phyloP scores from a whole-genome alignment of 2,329 filamentous ascomycete genomes.

The Endothia cerciana region DNA sequence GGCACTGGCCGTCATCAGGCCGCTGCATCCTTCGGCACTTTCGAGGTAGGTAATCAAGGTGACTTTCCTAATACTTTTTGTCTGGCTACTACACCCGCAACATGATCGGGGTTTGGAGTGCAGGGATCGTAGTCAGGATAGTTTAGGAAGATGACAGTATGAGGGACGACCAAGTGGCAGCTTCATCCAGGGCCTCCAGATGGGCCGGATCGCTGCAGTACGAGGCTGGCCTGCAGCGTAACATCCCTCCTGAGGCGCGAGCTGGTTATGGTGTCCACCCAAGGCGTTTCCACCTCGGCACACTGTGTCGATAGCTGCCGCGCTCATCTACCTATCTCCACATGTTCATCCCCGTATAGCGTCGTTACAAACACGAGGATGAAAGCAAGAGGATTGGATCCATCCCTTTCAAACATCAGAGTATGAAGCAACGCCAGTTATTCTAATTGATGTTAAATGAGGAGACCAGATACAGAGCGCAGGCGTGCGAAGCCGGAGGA shows the following conservation, averaged over 20 bases:
- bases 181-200: not conserved
- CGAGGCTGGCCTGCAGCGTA: slow-evolving; percentile 10
- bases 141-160: not conserved
- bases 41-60: not conserved
- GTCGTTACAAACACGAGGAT: not conserved
- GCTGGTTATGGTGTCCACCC: slow-evolving; percentile 1
- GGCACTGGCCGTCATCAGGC: slow-evolving; percentile 1
- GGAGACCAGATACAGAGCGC: not conserved
- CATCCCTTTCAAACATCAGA: not conserved
- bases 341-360: slow-evolving; percentile 6
- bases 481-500: not conserved
- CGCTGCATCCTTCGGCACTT: not conserved
- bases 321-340: not conserved
- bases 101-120: not conserved
- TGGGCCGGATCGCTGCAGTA: not conserved
- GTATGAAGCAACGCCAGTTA: not conserved
- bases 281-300: not conserved
- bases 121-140: not conserved
- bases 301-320: slow-evolving; percentile 11
- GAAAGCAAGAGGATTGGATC: not conserved
- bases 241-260: slow-evolving; percentile 19
- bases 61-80: not conserved
- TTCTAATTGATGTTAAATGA: not conserved
- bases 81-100: not conserved
- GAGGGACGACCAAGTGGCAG: not conserved